Percentiles rank a stretch among this genome's conserved stretches.
Evolutionary conservation across 2,329 filamentous ascomycete species (phyloP).

Genomic region (Gyromitra esculenta): DNA sequence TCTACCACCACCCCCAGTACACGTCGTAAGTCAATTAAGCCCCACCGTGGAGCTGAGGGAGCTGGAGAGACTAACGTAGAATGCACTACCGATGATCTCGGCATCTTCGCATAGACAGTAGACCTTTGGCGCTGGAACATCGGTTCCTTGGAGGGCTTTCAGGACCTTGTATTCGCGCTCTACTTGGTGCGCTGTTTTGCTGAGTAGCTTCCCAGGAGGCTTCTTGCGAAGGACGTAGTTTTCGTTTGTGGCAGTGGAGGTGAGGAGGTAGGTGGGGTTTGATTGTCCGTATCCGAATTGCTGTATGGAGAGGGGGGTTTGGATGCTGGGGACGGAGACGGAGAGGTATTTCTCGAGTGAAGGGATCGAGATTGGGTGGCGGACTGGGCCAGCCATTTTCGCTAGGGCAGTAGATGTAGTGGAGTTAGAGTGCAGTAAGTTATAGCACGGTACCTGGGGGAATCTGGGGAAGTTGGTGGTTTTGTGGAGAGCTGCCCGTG

Average conservation of each 20-base stretch:
- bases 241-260: constrained; percentile 65
- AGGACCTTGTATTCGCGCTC: constrained; percentile 95
- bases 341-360: constrained; percentile 82
- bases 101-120: constrained; percentile 87
- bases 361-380: constrained; percentile 87
- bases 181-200: constrained; percentile 93
- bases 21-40: background rate
- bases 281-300: constrained; percentile 98
- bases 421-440: background rate
- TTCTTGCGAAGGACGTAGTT: constrained; percentile 96
- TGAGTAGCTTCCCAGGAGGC: constrained; percentile 91
- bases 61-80: constrained; percentile 68
- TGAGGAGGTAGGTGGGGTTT: constrained; percentile 95
- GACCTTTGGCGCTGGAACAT: constrained; percentile 85
- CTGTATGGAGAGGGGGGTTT: constrained; percentile 80
- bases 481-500: background rate
- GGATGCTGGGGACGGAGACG: constrained; percentile 81
- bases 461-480: constrained; percentile 7
- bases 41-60: too few species aligned
- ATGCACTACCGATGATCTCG: constrained; percentile 82
- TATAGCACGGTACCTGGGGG: background rate
- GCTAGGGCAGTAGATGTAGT: background rate
- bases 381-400: constrained; percentile 75
- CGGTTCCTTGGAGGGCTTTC: constrained; percentile 78
- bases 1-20: constrained; percentile 58